phyloP scores from a whole-genome alignment of 768 basidiomycete species.

The Boletus pseudopeckii region DNA sequence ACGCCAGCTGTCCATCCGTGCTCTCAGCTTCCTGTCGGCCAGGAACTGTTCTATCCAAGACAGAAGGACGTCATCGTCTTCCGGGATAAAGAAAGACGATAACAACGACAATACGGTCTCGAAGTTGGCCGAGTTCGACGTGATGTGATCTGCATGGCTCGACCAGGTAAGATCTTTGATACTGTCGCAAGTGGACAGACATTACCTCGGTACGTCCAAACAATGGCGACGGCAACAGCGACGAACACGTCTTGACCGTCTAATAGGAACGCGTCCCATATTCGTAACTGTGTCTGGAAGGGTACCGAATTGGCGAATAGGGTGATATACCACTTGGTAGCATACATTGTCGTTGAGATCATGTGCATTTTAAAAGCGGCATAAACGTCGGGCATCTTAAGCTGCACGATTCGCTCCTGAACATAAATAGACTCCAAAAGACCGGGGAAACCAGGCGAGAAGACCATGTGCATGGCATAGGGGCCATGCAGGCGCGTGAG shows the following conservation, averaged over 20 bases:
- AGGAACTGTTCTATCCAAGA: slow-evolving; percentile 71
- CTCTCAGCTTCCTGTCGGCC: slow-evolving; percentile 61
- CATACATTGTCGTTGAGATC: slow-evolving; percentile 92
- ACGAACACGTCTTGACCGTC: slow-evolving; percentile 91
- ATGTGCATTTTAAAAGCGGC: slow-evolving; percentile 80
- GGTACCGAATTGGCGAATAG: slow-evolving; percentile 94
- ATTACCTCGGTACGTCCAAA: slow-evolving; percentile 88
- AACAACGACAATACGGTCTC: slow-evolving; percentile 89
- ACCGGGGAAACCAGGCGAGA: slow-evolving; percentile 93
- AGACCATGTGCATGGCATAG: slow-evolving; percentile 84
- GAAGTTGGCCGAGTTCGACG: slow-evolving; percentile 74
- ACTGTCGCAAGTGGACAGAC: slow-evolving; percentile 3
- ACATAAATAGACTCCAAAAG: slow-evolving; percentile 94
- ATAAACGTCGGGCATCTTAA: slow-evolving; percentile 88
- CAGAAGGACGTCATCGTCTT: slow-evolving; percentile 81
- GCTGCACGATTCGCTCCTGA: slow-evolving; percentile 85
- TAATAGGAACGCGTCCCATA: slow-evolving; percentile 93
- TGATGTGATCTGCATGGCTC: slow-evolving; percentile 67
- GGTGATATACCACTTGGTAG: slow-evolving; percentile 99
- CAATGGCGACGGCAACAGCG: slow-evolving; percentile 78
- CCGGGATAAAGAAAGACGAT: slow-evolving; percentile 92
- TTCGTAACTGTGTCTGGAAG: slow-evolving; percentile 87
- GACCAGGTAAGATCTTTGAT: slow-evolving; percentile 2
- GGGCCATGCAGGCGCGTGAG: slow-evolving; percentile 87
- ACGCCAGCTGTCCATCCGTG: slow-evolving; percentile 74